These are phyloP conservation scores for Hysterangium stoloniferum DNA, from an alignment of 768 basidiomycete species.

Conservation along the genomic window DNA sequence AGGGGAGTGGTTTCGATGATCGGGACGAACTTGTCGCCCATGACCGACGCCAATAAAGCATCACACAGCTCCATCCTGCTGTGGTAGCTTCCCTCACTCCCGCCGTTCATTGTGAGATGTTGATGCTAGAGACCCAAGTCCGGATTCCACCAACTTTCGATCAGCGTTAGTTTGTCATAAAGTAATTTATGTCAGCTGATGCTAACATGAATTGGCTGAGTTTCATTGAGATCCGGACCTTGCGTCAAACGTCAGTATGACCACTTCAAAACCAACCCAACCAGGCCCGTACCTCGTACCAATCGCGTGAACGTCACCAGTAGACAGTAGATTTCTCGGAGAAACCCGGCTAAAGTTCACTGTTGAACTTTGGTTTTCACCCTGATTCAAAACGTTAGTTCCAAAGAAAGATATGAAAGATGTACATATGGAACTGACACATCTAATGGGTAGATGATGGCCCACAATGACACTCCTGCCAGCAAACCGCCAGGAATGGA, in stretches of 20 bases:
- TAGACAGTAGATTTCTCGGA: slow-evolving; percentile 61
- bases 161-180: too few species aligned
- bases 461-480: slow-evolving; percentile 73
- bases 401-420: slow-evolving; percentile 6
- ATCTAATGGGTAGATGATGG: slow-evolving; percentile 88
- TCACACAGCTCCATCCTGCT: too few species aligned
- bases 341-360: slow-evolving; percentile 72
- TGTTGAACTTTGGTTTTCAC: slow-evolving; percentile 97
- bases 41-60: too few species aligned
- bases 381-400: slow-evolving; percentile 29
- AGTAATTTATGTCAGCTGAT: slow-evolving; percentile 67
- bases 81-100: too few species aligned
- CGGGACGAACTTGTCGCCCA: too few species aligned
- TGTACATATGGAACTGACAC: slow-evolving; percentile 46
- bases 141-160: too few species aligned
- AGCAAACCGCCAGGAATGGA: slow-evolving; percentile 85
- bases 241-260: background rate
- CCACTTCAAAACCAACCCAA: background rate
- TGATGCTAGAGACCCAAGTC: too few species aligned
- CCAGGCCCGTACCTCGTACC: slow-evolving; percentile 53
- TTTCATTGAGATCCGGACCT: slow-evolving; percentile 76
- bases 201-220: slow-evolving; percentile 70
- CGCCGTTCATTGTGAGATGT: too few species aligned
- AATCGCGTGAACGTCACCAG: slow-evolving; percentile 71
- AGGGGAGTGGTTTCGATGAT: too few species aligned